Base-by-base conservation (phyloP, 441 rosid genomes). In the Populus trichocarpa region DNA sequence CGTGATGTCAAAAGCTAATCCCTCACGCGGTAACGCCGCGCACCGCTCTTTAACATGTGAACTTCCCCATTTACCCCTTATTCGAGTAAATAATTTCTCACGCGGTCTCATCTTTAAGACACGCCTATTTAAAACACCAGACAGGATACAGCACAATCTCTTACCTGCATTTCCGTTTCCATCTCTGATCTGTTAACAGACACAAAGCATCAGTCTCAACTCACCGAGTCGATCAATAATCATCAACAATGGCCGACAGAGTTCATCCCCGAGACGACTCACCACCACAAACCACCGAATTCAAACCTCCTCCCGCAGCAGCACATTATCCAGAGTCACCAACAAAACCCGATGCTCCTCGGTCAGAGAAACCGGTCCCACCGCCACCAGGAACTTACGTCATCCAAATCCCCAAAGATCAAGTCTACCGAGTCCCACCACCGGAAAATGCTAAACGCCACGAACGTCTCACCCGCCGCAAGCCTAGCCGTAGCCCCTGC, bases 401-500 rank as follows among this genome's bases (percentile, higher is more conserved):
- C 23, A 83, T 93, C 79, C 93, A 88, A 75, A 83, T 95, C 81
- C 99, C 97, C 3, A 93, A 93, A 81, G 98, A 93, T 78, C 95
- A 90, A 76, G 78, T 95, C 89, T 91, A 91, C 87, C 90, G 93
- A 11, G 80, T 93, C 14, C 99, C 99, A 0, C 97, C 96, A 1
- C 92, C 91, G 26, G 96, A 87, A 74, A 90, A 91, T 83, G 90
- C 70, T 6, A 83, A 81, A 33, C 96, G 90, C 38, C 74, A 72
- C 70, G 80, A 84, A 11, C 71, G 75, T n/a, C 89, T 88, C 85
- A 74, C 97, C 20, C 78, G 77, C 71, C 85, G 82, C 12, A 85
- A 87, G 42, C 16, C 70, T 16, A 74, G 72, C 16, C 83, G 80
- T n/a, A 75, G 82, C 72, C 3, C 40, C 69, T 84, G 90, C 84